phyloP scores from a whole-genome alignment of 2,329 filamentous ascomycete genomes.

The Endothia cerciana region DNA sequence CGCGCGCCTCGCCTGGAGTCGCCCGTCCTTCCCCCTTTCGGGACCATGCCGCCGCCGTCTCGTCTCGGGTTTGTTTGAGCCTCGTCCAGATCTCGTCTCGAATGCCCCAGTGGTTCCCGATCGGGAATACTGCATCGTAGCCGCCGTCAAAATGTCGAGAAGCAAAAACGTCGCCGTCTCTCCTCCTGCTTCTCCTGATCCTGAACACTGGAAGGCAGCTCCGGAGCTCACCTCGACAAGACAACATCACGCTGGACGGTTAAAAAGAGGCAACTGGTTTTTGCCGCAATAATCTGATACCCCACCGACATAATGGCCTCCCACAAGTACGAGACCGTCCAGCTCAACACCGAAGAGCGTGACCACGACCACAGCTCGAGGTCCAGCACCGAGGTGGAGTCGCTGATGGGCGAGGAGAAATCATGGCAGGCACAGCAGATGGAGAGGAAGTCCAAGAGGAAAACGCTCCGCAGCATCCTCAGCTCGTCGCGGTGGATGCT shows the following conservation, averaged over 20 bases:
- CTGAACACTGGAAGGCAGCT: neutral
- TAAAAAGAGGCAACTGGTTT: conserved; percentile 18
- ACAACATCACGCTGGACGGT: conserved; percentile 23
- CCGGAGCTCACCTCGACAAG: conserved; percentile 9
- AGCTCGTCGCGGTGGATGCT: conserved; percentile 43
- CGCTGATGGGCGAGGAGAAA: conserved; percentile 45
- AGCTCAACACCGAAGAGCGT: conserved; percentile 35
- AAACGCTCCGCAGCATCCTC: conserved; percentile 34
- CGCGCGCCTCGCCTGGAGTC: conserved; percentile 11
- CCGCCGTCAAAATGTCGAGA: conserved; percentile 7
- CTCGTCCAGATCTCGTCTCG: conserved; percentile 27
- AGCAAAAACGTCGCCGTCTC: conserved; percentile 9
- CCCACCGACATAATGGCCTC: conserved; percentile 19
- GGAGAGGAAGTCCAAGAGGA: conserved; percentile 32
- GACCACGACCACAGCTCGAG: conserved; percentile 39
- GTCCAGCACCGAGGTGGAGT: conserved; percentile 46
- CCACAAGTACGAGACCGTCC: conserved; percentile 39
- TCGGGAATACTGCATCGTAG: conserved; percentile 2
- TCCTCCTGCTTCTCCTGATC: neutral
- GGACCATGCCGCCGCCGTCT: conserved; percentile 1
- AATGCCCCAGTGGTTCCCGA: neutral
- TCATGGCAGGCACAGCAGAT: conserved; percentile 38
- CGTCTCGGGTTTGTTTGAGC: conserved; percentile 27
- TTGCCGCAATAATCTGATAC: conserved; percentile 11
- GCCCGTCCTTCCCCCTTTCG: neutral